Evolutionary conservation across 129 eudicot species (phyloP).

Genomic region (Pittosporum tobira): DNA sequence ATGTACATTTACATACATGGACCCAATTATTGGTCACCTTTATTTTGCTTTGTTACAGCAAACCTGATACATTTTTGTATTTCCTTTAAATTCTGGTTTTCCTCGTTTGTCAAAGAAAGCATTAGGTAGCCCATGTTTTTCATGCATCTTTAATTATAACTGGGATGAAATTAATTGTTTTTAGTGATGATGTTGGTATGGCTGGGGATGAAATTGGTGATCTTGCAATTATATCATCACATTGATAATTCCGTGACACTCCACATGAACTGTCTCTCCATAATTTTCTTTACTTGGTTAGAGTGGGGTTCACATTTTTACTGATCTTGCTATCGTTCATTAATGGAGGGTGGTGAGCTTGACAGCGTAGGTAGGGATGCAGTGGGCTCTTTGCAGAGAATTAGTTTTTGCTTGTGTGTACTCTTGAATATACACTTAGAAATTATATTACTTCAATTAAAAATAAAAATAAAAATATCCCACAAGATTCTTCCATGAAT

Average conservation of each 20-base stretch:
- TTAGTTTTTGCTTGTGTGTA: no score
- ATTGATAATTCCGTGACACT: slow-evolving; percentile 23
- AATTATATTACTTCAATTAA: no score
- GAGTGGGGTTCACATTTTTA: slow-evolving; percentile 17
- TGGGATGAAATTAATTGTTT: slow-evolving; percentile 2
- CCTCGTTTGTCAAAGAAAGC: not conserved
- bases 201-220: slow-evolving; percentile 2
- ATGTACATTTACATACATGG: slow-evolving; percentile 2
- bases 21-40: slow-evolving; percentile 7
- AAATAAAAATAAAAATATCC: no score
- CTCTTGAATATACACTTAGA: no score
- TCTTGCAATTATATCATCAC: slow-evolving; percentile 2
- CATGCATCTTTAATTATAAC: no score
- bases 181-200: slow-evolving; percentile 1
- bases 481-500: no score
- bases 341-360: slow-evolving; percentile 15
- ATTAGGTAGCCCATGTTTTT: slow-evolving; percentile 7
- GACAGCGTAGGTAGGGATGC: no score
- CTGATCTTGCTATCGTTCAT: slow-evolving; percentile 6
- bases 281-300: slow-evolving; percentile 2
- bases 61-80: slow-evolving; percentile 7
- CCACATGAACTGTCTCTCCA: slow-evolving; percentile 37
- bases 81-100: not conserved
- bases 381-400: no score
- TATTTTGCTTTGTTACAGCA: not conserved